phyloP scores from a whole-genome alignment of 352 stramenopile genomes.

The Phytophthora ramorum region DNA sequence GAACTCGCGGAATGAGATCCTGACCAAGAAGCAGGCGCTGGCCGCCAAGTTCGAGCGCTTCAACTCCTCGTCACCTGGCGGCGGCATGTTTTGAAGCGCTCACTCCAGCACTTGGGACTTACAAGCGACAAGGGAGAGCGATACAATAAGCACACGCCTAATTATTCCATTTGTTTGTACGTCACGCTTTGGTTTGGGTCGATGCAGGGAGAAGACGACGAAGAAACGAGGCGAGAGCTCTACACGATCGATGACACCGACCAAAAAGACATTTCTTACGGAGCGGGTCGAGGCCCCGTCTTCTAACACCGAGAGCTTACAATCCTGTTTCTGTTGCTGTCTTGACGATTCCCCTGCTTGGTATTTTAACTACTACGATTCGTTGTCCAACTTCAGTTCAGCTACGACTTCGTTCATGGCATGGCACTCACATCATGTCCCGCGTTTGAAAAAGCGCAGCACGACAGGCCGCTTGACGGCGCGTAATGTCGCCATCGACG shows the following conservation, averaged over 20 bases:
- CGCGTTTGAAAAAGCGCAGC: conserved; percentile 74
- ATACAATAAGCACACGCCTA: conserved; percentile 42
- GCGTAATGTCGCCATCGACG: conserved; percentile 85
- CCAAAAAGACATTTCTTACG: conserved; percentile 42
- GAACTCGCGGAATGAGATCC: conserved; percentile 87
- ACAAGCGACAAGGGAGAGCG: conserved; percentile 16
- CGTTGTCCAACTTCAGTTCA: conserved; percentile 22
- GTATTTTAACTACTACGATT: conserved; percentile 41
- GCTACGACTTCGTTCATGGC: conserved; percentile 23
- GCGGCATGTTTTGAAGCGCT: conserved; percentile 59
- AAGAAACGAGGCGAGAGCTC: conserved; percentile 5
- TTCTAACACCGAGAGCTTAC: conserved; percentile 50
- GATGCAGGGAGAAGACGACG: background rate
- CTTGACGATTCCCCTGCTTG: conserved; percentile 19
- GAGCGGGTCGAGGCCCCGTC: conserved; percentile 35
- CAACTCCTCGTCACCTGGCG: conserved; percentile 61
- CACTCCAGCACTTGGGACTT: background rate
- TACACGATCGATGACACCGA: conserved; percentile 31
- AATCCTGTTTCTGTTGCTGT: conserved; percentile 39
- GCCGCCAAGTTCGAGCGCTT: conserved; percentile 86
- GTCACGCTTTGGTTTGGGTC: background rate
- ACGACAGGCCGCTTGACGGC: conserved; percentile 85
- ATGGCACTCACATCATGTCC: conserved; percentile 34
- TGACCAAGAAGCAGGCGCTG: conserved; percentile 90
- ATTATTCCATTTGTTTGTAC: conserved; percentile 46